A percentile compares a stretch with the other conserved stretches of the same genome.
Evolutionary conservation across 1,284 basidiomycete species (phyloP).

Genomic region (Moniliophthora roreri): DNA sequence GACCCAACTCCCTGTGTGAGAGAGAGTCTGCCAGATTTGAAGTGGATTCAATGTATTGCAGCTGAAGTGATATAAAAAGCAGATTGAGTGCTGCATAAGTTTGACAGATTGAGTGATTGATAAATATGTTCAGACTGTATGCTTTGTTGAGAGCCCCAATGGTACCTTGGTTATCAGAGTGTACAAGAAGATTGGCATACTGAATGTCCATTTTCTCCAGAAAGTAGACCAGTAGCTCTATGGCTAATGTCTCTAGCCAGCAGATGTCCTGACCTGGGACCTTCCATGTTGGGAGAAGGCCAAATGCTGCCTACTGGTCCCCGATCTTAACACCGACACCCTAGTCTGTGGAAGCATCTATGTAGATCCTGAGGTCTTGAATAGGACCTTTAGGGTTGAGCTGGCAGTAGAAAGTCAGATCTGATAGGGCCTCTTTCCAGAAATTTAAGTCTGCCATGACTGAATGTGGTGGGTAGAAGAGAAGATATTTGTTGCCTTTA

Average conservation of each 20-base stretch:
- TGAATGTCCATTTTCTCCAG: not conserved
- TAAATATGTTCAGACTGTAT: conserved; percentile 9
- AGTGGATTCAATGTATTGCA: conserved; percentile 28
- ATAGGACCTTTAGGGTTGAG: not conserved
- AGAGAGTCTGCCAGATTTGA: conserved; percentile 33
- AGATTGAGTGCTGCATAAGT: not conserved
- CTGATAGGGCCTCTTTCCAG: not conserved
- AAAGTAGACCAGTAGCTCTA: conserved; percentile 4
- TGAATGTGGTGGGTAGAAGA: not conserved
- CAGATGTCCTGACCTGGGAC: conserved; percentile 10
- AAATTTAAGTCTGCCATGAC: not conserved
- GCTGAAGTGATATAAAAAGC: conserved; percentile 22
- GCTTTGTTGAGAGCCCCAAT: conserved; percentile 12
- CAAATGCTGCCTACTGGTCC: not conserved
- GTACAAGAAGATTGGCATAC: not conserved
- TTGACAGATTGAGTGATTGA: conserved; percentile 6
- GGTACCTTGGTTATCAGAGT: conserved; percentile 10
- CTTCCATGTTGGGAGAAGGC: too few species aligned
- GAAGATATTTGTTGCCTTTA: not conserved
- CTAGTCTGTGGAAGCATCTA: conserved; percentile 7
- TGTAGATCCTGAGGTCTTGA: not conserved
- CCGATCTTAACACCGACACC: conserved; percentile 1
- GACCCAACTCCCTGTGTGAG: conserved; percentile 26
- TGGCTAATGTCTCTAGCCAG: conserved; percentile 11
- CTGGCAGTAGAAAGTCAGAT: not conserved